Conservation (phyloP, 805 yeast species). For the Saccharomycopsis schoenii region DNA sequence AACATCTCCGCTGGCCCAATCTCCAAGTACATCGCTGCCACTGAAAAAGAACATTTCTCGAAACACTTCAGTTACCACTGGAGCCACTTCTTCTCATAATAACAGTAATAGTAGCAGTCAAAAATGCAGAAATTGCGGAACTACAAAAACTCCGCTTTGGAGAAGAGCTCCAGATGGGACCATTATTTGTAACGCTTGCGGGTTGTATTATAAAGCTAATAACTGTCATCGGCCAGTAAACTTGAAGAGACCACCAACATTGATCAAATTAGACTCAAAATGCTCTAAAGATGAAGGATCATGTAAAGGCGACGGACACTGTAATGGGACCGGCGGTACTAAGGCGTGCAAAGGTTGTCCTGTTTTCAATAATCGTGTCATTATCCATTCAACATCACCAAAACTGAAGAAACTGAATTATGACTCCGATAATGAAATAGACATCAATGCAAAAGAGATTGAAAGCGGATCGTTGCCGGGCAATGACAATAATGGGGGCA, state of each 20-base stretch:
- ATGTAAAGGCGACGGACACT: constrained; percentile 35
- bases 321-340: constrained; percentile 84
- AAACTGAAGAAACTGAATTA: constrained; percentile 7
- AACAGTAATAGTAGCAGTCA: constrained; percentile 23
- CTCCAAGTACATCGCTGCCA: background rate
- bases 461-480: background rate
- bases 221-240: constrained; percentile 33
- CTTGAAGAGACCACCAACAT: constrained; percentile 16
- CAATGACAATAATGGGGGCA: constrained; percentile 18
- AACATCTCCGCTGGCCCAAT: background rate
- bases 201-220: constrained; percentile 44
- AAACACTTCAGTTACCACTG: background rate
- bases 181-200: constrained; percentile 51
- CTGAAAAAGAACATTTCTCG: background rate
- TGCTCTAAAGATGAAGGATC: constrained; percentile 23
- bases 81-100: background rate
- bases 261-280: constrained; percentile 23
- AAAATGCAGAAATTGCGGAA: constrained; percentile 44
- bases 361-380: constrained; percentile 63
- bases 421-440: constrained; percentile 5
- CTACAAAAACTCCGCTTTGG: constrained; percentile 50
- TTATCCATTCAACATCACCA: constrained; percentile 23
- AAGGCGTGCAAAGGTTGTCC: constrained; percentile 77
- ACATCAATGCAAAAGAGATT: constrained; percentile 6
- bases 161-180: constrained; percentile 48